Base-by-base conservation (phyloP, 1,139 yeast species). In the Barnettozyma hawaiiensis region DNA sequence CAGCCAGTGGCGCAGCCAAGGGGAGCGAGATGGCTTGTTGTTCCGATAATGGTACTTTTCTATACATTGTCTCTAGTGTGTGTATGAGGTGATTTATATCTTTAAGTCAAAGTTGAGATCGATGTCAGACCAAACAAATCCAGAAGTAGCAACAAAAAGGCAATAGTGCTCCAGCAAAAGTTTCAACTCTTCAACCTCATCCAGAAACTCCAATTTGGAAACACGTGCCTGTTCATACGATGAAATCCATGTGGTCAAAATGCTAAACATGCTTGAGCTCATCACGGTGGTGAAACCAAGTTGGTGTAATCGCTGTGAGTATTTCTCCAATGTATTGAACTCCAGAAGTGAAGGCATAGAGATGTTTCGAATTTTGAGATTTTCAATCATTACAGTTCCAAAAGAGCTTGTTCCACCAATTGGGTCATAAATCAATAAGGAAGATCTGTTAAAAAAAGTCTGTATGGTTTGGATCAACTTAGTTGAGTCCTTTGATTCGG, bases 131-230 rank as follows among this genome's bases (percentile, higher is more conserved):
- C 51, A 50, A 12, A 42, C 40, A 27, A 48, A 44, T 1, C 55
- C 53, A 49, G 50, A 62, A 36, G 47, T 41, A 4, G 62, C 66
- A 22, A 58, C 63, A 3, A 70, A 65, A 16, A 85, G 61, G 47
- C 95, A 81, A 57, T 92, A 92, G 62, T 92, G 98, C 35, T 74
- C 71, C 49, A 86, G 75, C 45, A 92, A 69, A 34, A 92, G 65
- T 50, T 70, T 68, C 55, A 92, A 70, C 58, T 92, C 98, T 63
- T 92, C 98, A 12, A 87, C 65, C 60, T 92, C 98, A 63, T 92
- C 98, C 31, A 92, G 67, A 52, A 89, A 69, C 59, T 92, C 97
- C 39, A 90, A 67, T 24, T 65, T 59, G 43, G 76, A 72, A 1
- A 89, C 70, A 28, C 95, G 63, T 15, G 54, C 54, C 39, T 67